Base-by-base conservation (phyloP, 1,284 basidiomycete species). In the Termitomyces sp. region DNA sequence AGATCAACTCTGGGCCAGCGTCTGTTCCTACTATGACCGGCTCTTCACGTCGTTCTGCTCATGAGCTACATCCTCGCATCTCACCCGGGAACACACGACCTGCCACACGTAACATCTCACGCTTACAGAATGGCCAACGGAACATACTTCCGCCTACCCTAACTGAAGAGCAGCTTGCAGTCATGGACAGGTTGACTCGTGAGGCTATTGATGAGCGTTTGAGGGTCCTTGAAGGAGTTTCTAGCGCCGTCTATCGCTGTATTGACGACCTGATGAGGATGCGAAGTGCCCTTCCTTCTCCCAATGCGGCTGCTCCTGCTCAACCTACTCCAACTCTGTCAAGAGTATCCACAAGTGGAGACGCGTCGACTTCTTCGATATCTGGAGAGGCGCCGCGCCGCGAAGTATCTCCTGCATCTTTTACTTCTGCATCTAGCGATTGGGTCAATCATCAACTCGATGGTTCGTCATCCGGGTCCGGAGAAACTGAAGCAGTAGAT, bases 191-290 rank as follows among this genome's bases (percentile, higher is more conserved):
- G 34, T 65, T 87, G 30, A 89, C 88, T 19, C 75, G 90, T 46
- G 86, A 89, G 62, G 87, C 87, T 3, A 88, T 95, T 46, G 89
- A 94, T 59, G 90, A 93, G 67, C 79, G 92, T 54, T 71, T 95
- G 56, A 75, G 83, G 41, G 79, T 91, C 26, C 71, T 95, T 28
- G 86, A 90, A 69, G 79, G 82, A 31, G 85, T 94, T 30, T 89
- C 90, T 46, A 75, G 74, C 31, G 78, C 82, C 10, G 75, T 92
- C 12, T 82, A 81, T 66, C 74, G 78, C 17, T 86, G 90, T 60
- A 79, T 90, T 49, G 87, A 90, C 63, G 90, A 94, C 61, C 73
- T 95, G 55, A 80, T 86, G 66, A 73, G 82, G 58, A 73, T 92
- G 66, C 76, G 87, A 61, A 92, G 90, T 61, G 74, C 81, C 15